These are phyloP conservation scores for Peniophora sp. DNA, from an alignment of 1,284 basidiomycete species.

Conservation along the genomic window DNA sequence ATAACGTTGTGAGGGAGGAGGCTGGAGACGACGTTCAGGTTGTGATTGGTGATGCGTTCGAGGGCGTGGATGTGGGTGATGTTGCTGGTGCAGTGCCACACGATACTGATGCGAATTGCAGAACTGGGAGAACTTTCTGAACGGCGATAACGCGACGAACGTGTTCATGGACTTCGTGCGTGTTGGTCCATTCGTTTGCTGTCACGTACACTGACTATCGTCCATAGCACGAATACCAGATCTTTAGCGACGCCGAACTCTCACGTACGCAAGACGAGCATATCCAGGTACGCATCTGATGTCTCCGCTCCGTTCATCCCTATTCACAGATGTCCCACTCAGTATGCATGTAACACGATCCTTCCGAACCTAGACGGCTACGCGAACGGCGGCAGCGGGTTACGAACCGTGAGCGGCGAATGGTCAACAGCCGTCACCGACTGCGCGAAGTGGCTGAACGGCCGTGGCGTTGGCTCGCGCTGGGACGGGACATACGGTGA, in stretches of 20 bases:
- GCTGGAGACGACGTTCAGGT: slow-evolving; percentile 40
- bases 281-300: slow-evolving; percentile 31
- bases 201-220: slow-evolving; percentile 2
- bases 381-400: slow-evolving; percentile 33
- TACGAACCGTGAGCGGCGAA: slow-evolving; percentile 66
- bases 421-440: slow-evolving; percentile 78
- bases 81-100: not conserved
- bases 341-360: slow-evolving; percentile 13
- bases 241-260: slow-evolving; percentile 60
- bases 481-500: slow-evolving; percentile 52
- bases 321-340: not conserved
- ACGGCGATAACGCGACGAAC: slow-evolving; percentile 37
- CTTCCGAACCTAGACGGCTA: slow-evolving; percentile 23
- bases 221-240: slow-evolving; percentile 68
- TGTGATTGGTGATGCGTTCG: slow-evolving; percentile 72
- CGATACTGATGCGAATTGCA: slow-evolving; percentile 15
- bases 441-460: slow-evolving; percentile 74
- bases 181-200: slow-evolving; percentile 12
- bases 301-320: slow-evolving; percentile 1
- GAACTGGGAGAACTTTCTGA: slow-evolving; percentile 59
- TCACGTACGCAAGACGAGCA: slow-evolving; percentile 48
- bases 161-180: slow-evolving; percentile 58
- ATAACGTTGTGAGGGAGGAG: slow-evolving; percentile 41
- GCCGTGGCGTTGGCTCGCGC: slow-evolving; percentile 60
- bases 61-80: slow-evolving; percentile 42